Evolutionary conservation across 441 rosid genomes (phyloP).

Genomic region (Jatropha podagrica): DNA sequence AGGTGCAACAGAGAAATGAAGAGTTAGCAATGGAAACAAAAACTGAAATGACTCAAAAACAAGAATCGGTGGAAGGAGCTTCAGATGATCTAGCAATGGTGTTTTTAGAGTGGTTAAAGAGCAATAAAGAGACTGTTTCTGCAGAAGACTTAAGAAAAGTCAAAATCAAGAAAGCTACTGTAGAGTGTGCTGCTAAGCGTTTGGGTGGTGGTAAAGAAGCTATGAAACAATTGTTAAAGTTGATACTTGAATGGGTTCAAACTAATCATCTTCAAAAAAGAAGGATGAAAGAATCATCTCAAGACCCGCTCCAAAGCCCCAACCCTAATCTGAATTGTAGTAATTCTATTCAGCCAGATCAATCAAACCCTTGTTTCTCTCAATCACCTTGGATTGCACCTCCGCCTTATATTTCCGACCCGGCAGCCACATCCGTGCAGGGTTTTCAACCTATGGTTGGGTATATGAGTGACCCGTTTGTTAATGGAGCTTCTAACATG

Average conservation of each 20-base stretch:
- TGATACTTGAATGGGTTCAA: slow-evolving; percentile 96
- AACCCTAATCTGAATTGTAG: slow-evolving; percentile 42
- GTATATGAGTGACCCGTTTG: slow-evolving; percentile 39
- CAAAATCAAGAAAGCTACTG: slow-evolving; percentile 86
- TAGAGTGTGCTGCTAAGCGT: slow-evolving; percentile 75
- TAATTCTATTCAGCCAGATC: slow-evolving; percentile 32
- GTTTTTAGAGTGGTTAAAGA: slow-evolving; percentile 86
- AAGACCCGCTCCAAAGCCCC: slow-evolving; percentile 53
- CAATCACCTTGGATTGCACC: slow-evolving; percentile 42
- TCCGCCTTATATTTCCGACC: slow-evolving; percentile 35
- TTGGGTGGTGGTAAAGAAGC: slow-evolving; percentile 90
- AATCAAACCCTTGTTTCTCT: slow-evolving; percentile 41
- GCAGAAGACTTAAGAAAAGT: slow-evolving; percentile 85
- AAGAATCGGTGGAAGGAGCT: slow-evolving; percentile 27
- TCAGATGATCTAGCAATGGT: slow-evolving; percentile 77
- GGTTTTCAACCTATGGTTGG: slow-evolving; percentile 36
- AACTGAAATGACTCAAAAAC: slow-evolving; percentile 14
- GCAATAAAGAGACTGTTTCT: slow-evolving; percentile 77
- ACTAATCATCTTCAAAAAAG: slow-evolving; percentile 72
- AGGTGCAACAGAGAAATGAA: slow-evolving; percentile 11
- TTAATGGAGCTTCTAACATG: slow-evolving; percentile 31
- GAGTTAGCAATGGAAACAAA: slow-evolving; percentile 6
- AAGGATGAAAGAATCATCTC: slow-evolving; percentile 36
- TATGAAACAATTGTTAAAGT: slow-evolving; percentile 83
- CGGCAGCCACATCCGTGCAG: slow-evolving; percentile 16